Percentiles rank a stretch among this genome's conserved stretches.
Conservation (phyloP, 805 yeast genomes). For the Candida berthetii region DNA sequence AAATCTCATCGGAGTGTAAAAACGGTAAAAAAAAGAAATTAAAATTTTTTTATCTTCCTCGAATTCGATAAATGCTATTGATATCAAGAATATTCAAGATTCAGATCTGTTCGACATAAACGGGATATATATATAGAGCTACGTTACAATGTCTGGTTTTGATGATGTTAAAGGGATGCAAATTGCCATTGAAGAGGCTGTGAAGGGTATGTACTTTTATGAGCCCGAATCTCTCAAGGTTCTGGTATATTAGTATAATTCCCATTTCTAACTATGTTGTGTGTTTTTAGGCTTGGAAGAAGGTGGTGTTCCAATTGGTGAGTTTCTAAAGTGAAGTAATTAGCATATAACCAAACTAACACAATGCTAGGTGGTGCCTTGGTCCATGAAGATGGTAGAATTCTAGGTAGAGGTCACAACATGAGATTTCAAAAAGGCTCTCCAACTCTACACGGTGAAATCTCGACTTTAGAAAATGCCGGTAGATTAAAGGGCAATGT, state of each 20-base stretch:
- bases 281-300: slow-evolving; percentile 52
- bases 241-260: no score
- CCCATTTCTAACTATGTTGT: not conserved
- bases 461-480: slow-evolving; percentile 81
- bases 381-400: slow-evolving; percentile 66
- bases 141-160: no score
- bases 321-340: no score
- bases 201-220: slow-evolving; percentile 39
- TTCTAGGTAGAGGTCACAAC: slow-evolving; percentile 88
- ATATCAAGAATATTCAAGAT: no score
- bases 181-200: slow-evolving; percentile 70
- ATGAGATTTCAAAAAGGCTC: slow-evolving; percentile 81
- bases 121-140: no score
- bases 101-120: no score
- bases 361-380: slow-evolving; percentile 53
- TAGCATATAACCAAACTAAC: no score
- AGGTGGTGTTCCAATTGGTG: slow-evolving; percentile 87
- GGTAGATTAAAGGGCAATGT: slow-evolving; percentile 79
- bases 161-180: slow-evolving; percentile 63
- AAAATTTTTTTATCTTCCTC: no score
- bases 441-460: slow-evolving; percentile 89
- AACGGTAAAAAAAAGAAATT: no score
- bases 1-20: no score
- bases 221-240: no score
- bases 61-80: no score